Base-by-base conservation (phyloP, 2,329 filamentous ascomycete species). In the Chrysosporium queenslandicum region DNA sequence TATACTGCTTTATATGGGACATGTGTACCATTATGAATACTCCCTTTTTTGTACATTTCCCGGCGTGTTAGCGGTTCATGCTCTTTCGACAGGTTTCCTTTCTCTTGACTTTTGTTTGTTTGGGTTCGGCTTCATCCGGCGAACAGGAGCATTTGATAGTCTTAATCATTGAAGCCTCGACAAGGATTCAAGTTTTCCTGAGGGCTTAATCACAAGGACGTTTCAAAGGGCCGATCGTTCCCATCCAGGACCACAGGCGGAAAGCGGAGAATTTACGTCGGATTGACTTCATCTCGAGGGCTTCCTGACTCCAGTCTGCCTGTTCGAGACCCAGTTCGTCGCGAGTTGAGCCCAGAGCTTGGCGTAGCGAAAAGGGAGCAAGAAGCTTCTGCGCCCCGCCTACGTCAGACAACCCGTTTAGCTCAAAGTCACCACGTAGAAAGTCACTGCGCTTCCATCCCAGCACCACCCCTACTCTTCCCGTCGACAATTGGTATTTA, bases 351-450 rank as follows among this genome's bases (percentile, higher is more conserved):
- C 39, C 27, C 27, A 23, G 14, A 37, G 32, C 14, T 21, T 40
- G 47, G 37, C 30, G 23, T 12, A 41, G 9, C 39, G 20, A 23
- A 30, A 4, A 14, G 16, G 16, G 4, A 21, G 46, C 6, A 49
- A 40, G n/a, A 40, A 39, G 46, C 34, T 30, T n/a, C 36, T 21
- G n/a, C 23, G 53, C 53, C 53, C 52, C 47, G 52, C 47, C 55
- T 54, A 56, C 55, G 55, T 56, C 55, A 56, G 52, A 54, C 27
- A 43, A 34, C 37, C 21, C 37, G 32, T 46, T 46, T 40, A 52
- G 50, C 50, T 52, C 30, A 46, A 46, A 50, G 48, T 50, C 48
- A 43, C 41, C n/a, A 7, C 30, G 27, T n/a, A 6, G n/a, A 51
- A 34, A 51, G n/a, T 25, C 25, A n/a, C n/a, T n/a, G n/a, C n/a